Evolutionary conservation across 2,329 filamentous ascomycete species (phyloP).

Genomic region (Camillea tinctor): DNA sequence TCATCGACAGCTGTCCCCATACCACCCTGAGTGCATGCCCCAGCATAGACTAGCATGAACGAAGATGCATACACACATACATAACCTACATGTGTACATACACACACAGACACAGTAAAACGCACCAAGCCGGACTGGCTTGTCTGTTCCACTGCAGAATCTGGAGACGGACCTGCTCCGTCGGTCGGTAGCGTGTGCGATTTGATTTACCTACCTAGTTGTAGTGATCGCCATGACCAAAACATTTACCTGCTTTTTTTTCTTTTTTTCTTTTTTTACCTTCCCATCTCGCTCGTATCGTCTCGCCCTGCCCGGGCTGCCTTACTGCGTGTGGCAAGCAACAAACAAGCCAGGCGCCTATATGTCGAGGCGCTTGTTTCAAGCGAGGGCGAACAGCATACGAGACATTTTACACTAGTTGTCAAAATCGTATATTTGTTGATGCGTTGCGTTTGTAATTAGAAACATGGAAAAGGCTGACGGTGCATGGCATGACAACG

Average conservation of each 20-base stretch:
- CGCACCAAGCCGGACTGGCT: not conserved
- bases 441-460: constrained; percentile 1
- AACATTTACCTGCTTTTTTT: constrained; percentile 3
- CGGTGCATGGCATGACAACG: not conserved
- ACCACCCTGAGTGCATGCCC: not conserved
- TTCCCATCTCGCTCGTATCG: constrained; percentile 2
- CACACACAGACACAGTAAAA: not conserved
- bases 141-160: constrained; percentile 10
- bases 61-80: not conserved
- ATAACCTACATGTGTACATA: too few relatives aligned
- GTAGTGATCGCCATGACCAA: constrained; percentile 20
- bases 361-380: constrained; percentile 7
- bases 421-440: not conserved
- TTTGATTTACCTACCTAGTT: too few relatives aligned
- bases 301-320: constrained; percentile 12
- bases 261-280: constrained; percentile 1
- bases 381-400: constrained; percentile 2
- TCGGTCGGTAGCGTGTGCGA: constrained; percentile 6
- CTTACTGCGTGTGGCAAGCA: constrained; percentile 3
- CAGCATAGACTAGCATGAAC: constrained; percentile 16
- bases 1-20: not conserved
- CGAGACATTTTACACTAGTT: not conserved
- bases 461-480: not conserved
- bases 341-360: not conserved
- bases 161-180: constrained; percentile 6